Base-by-base conservation (phyloP, 73 alveolate species). In the Paraurostyla sp. region DNA sequence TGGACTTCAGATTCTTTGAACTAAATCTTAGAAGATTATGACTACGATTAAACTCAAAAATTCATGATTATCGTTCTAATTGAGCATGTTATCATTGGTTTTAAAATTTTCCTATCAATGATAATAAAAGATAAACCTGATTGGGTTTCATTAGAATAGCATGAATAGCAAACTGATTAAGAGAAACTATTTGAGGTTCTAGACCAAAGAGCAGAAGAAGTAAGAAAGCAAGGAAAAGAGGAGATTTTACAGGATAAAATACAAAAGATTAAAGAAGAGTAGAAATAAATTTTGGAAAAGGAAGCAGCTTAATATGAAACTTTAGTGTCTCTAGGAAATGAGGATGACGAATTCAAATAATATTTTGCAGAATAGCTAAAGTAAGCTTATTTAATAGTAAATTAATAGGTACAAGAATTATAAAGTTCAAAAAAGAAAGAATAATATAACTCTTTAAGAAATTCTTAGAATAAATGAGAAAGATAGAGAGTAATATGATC, bases 1-100 rank as follows among this genome's bases (percentile, higher is more conserved):
- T 62, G 80, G 80, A 62, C 69, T 13, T 54, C 69, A 9, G 30
- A n/a, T 18, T 54, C 69, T 4, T 35, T 54, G 9, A 62, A 29
- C 20, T 6, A 22, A 6, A 35, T 62, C 4, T 13, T 32, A 11
- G 80, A 54, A 54, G 69, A 54, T 13, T 54, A 62, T 29, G 52
- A 35, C 29, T 29, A 62, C 29, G 25, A 9, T 35, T 22, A 62
- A 9, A 29, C 52, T 13, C 29, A 62, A 32, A 32, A 15, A 22
- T 62, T 62, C 80, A 62, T 62, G 80, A 62, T 62, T 7, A 25
- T 62, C 11, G 80, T 62, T 35, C 20, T 62, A 35, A 62, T 62
- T 62, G 80, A 62, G 32, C 80, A 62, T 35, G 6, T 62, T 15
- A 62, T 62, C 80, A 62, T 62, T 62, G 80, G 48, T 4, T 62